Conservation (phyloP, 495 filamentous ascomycete species). For the Cryomyces antarcticus region DNA sequence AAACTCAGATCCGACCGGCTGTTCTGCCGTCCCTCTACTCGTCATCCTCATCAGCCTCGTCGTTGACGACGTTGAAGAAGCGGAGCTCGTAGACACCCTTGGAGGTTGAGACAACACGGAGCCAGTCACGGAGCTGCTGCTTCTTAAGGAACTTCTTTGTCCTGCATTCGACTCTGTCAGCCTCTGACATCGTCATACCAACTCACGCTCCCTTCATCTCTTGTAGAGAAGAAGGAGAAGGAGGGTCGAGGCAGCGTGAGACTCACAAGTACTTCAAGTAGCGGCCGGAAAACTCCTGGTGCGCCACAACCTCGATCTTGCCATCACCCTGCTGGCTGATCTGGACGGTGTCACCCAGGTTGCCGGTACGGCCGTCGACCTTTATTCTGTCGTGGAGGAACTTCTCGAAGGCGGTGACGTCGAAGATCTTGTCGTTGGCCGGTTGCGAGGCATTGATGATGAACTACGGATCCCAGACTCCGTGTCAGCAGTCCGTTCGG, state of each 20-base stretch:
- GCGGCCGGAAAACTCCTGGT: constrained; percentile 92
- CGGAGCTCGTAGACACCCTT: constrained; percentile 97
- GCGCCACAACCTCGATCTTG: constrained; percentile 92
- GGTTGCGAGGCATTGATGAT: constrained; percentile 97
- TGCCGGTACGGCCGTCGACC: constrained; percentile 92
- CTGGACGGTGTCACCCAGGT: constrained; percentile 82
- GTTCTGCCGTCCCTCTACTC: constrained; percentile 40
- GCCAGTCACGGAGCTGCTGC: constrained; percentile 98
- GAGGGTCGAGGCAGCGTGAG: background rate
- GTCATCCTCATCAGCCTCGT: constrained; percentile 90
- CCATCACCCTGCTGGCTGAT: constrained; percentile 83
- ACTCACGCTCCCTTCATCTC: background rate
- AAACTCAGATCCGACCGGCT: background rate
- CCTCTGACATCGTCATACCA: background rate
- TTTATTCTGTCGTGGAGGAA: constrained; percentile 99
- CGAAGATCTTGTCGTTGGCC: constrained; percentile 98
- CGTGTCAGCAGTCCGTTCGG: background rate
- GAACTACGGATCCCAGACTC: constrained; percentile 34
- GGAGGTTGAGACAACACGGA: constrained; percentile 90
- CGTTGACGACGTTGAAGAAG: constrained; percentile 99
- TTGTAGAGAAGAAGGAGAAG: background rate
- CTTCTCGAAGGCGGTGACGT: constrained; percentile 95
- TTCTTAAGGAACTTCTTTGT: constrained; percentile 99
- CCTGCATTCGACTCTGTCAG: constrained; percentile 26
- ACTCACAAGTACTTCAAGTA: constrained; percentile 99